Base-by-base conservation (phyloP, 768 basidiomycete species). In the Serendipita sp. region DNA sequence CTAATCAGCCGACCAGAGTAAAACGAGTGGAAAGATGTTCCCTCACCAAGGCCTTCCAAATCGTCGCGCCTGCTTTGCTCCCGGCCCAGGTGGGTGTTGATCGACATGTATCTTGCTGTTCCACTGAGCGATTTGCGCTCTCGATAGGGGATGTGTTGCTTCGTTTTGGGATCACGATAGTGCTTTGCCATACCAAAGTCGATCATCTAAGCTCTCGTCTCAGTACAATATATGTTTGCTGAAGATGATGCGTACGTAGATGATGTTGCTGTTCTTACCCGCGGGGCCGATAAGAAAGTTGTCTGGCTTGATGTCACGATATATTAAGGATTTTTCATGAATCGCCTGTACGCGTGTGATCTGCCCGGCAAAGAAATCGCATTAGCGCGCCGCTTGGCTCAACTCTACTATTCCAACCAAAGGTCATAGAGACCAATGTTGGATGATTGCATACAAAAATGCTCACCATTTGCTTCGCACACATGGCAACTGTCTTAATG, bases 151-250 rank as follows among this genome's bases (percentile, higher is more conserved):
- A 99, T 99, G 75, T 99, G 96, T 74, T 98, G 95, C 75, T 96
- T 96, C 67, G 94, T 94, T 79, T 95, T 98, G 8, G 96, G 96
- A 75, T 99, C 96, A 64, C 96, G 88, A 72, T 97, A 99, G 75
- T 98, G 95, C 76, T 98, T 98, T 30, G 96, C 96, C 96, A 99
- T 98, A 48, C 96, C 96, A 72, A 99, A 98, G 75, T 99, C 96
- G 65, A 99, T 94, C 44, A 23, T 23, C 23, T 23, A 23, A 23
- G 23, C 23, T 23, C 23, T 23, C 23, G 23, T 23, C 23, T 23
- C 23, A 23, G 23, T 23, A 23, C 23, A 23, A 23, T 23, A 80
- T 78, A 67, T 76, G 75, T 63, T 78, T 72, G 16, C 32, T 7
- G 28, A 60, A 10, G n/a, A 18, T 5, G 48, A n/a, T 51, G 7